Evolutionary conservation across 2,329 filamentous ascomycete genomes (phyloP).

Genomic region (Aspergillus sclerotialis): DNA sequence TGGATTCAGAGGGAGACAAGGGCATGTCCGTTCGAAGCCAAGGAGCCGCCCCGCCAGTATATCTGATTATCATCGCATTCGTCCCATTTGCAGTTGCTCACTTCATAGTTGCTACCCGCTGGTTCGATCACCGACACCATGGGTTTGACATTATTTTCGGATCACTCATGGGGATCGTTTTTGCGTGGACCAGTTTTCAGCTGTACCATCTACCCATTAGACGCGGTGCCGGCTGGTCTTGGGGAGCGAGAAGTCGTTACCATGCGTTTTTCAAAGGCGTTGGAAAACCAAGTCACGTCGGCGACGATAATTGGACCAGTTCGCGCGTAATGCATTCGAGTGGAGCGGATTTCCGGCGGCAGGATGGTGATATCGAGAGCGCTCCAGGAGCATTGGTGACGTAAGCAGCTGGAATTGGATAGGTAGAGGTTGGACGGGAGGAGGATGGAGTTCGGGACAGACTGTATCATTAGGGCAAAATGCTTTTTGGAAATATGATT

Average conservation of each 20-base stretch:
- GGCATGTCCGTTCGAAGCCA: constrained; percentile 56
- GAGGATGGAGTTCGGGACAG: too few relatives aligned
- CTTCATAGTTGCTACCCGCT: constrained; percentile 79
- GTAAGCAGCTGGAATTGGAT: constrained; percentile 1
- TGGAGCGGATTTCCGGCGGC: constrained; percentile 1
- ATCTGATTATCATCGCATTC: constrained; percentile 63
- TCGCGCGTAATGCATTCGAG: constrained; percentile 2
- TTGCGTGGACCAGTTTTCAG: constrained; percentile 68
- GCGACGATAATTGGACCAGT: constrained; percentile 21
- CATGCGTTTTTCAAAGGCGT: constrained; percentile 55
- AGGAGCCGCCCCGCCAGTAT: constrained; percentile 75
- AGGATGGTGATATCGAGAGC: constrained; percentile 14
- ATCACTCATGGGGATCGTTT: constrained; percentile 66
- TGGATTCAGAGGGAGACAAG: constrained; percentile 7
- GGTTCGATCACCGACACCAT: constrained; percentile 81
- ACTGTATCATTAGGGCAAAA: too few relatives aligned
- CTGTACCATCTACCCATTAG: constrained; percentile 78
- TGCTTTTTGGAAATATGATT: not conserved
- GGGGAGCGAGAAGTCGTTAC: constrained; percentile 67
- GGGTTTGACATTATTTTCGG: constrained; percentile 89
- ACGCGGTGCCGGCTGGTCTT: constrained; percentile 79
- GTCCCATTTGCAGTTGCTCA: constrained; percentile 67
- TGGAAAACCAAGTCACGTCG: constrained; percentile 25
- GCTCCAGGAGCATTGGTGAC: constrained; percentile 8
- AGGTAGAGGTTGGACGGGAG: too few relatives aligned